Evolutionary conservation across 2,329 filamentous ascomycete species (phyloP), one percentile per base, ranked within the genome.

Genomic region (Cladophialophora psammophila): DNA sequence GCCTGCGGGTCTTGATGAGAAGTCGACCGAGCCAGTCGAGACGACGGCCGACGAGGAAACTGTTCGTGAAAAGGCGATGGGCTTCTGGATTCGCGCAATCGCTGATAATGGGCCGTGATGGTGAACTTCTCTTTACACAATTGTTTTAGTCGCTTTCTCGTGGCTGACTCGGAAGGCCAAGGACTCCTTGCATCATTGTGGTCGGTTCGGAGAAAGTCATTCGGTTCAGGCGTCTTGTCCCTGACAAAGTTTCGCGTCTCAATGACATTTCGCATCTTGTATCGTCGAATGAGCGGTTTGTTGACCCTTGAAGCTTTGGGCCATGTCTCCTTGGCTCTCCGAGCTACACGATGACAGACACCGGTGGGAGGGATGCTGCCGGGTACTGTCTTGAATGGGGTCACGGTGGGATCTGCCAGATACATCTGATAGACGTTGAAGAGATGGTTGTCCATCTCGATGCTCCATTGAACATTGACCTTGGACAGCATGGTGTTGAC

Each of bases 351-450:
- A 72, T 87, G 84, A 70, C 87, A 89, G 32, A 90, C 86, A 18
- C 88, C 88, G 60, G 89, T 83, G 10, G 88, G 88, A 42, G 88
- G 88, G 38, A 86, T 82, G 52, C 85, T 87, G 57, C 88, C 87
- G 2, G 87, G 88, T 0, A 89, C 82, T 78, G 87, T 88, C 74
- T 90, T 90, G 81, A 90, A 90, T 0, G 88, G 88, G 1, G 88
- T 90, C 56, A 89, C 83, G 3, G 85, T 87, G 20, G 88, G 88
- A 75, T 90, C 87, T 68, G 88, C 86, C n/a, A 90, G 79, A 74
- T 89, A 89, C 61, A 83, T 81, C 78, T 88, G 86, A 76, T 89
- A 90, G 8, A 86, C 88, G 74, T 87, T 85, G 87, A 88, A 89
- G 36, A 90, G 77, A 73, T 90, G 88, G 64, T 86, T 83, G 74